phyloP scores from a whole-genome alignment of 1,284 basidiomycete species.

The Moesziomyces globuligerus region DNA sequence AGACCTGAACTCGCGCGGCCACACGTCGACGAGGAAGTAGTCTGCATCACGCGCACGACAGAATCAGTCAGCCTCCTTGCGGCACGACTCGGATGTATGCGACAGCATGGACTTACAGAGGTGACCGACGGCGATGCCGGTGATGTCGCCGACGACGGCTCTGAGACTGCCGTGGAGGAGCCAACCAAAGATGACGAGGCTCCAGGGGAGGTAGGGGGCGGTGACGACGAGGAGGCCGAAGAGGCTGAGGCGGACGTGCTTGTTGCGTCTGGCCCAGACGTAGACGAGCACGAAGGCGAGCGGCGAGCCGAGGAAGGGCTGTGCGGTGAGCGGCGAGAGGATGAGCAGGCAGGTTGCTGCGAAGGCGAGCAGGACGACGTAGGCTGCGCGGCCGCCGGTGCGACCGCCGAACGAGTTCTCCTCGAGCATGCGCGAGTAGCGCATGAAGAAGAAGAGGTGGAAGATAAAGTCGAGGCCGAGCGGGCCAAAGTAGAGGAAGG shows the following conservation, averaged over 20 bases:
- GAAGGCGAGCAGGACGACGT: constrained; percentile 85
- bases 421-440: constrained; percentile 94
- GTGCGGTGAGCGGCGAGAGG: constrained; percentile 67
- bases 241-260: constrained; percentile 90
- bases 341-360: constrained; percentile 76
- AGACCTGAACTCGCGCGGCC: constrained; percentile 89
- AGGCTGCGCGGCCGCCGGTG: constrained; percentile 80
- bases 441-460: constrained; percentile 98
- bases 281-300: constrained; percentile 81
- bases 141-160: constrained; percentile 83
- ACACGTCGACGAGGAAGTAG: constrained; percentile 93
- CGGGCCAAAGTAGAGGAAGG: constrained; percentile 94
- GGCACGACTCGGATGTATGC: not conserved
- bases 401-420: constrained; percentile 91
- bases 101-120: constrained; percentile 50
- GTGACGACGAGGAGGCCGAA: constrained; percentile 94
- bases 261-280: constrained; percentile 93
- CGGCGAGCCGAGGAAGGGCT: constrained; percentile 49
- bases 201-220: constrained; percentile 92
- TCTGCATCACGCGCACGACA: constrained; percentile 21
- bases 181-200: constrained; percentile 88
- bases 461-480: constrained; percentile 89
- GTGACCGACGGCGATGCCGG: constrained; percentile 67
- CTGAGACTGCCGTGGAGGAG: constrained; percentile 85
- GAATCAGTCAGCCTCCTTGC: not conserved